Conservation (phyloP, 2,329 filamentous ascomycete genomes). For the Sphaceloma murrayae region DNA sequence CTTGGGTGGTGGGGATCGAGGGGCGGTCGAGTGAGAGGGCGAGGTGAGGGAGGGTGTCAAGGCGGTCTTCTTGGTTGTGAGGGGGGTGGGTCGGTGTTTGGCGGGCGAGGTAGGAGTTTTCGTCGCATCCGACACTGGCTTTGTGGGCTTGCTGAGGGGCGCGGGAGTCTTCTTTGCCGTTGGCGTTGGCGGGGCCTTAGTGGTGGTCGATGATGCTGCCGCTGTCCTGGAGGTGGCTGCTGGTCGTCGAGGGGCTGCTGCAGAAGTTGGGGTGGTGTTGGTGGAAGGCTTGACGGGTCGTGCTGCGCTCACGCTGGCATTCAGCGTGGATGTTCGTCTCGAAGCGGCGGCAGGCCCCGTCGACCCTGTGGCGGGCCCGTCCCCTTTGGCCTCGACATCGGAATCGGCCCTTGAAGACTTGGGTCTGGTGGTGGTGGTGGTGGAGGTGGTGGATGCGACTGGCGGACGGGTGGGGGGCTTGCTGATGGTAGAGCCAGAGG, state of each 20-base stretch:
- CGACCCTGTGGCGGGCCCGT: not conserved
- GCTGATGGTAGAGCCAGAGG: slow-evolving; percentile 12
- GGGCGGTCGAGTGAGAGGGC: not conserved
- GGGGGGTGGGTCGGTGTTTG: slow-evolving; percentile 1
- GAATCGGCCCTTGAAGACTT: slow-evolving; percentile 11
- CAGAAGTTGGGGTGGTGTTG: not conserved
- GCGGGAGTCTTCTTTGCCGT: slow-evolving; percentile 5
- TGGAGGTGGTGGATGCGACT: not conserved
- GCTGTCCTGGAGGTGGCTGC: not conserved
- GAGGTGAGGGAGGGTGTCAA: not conserved
- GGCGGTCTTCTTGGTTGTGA: not conserved
- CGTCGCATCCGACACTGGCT: not conserved
- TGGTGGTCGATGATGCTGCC: not conserved
- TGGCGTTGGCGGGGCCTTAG: not conserved
- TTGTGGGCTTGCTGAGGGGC: not conserved
- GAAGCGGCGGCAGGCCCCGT: no score
- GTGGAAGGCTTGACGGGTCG: slow-evolving; percentile 6
- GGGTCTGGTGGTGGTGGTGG: not conserved
- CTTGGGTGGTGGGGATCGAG: slow-evolving; percentile 2
- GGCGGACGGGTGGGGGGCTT: slow-evolving; percentile 12
- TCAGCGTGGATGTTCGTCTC: slow-evolving; percentile 3
- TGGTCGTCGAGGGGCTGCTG: slow-evolving; percentile 11
- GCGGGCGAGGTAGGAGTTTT: slow-evolving; percentile 1
- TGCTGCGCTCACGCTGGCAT: not conserved
- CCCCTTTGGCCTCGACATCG: slow-evolving; percentile 10